phyloP scores from a whole-genome alignment of 805 yeast species.

The Cyberlindnera japonica region DNA sequence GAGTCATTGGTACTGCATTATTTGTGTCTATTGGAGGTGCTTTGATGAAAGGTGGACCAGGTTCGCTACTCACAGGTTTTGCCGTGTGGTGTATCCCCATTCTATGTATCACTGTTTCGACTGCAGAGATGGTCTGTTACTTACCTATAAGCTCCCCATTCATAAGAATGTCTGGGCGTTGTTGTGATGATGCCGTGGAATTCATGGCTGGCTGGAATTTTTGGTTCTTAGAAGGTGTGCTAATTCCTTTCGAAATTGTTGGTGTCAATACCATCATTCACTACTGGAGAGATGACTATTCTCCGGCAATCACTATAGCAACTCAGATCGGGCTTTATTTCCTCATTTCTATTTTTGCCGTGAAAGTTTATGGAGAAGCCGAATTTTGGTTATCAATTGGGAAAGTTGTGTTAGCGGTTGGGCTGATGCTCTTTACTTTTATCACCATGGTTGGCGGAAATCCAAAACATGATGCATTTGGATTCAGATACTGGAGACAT shows the following conservation, averaged over 20 bases:
- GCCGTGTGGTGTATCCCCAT: constrained; percentile 68
- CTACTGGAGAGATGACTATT: constrained; percentile 75
- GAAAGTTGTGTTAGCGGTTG: constrained; percentile 71
- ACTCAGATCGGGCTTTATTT: constrained; percentile 64
- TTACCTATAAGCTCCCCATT: constrained; percentile 77
- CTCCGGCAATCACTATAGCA: constrained; percentile 65
- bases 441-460: constrained; percentile 87
- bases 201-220: constrained; percentile 78
- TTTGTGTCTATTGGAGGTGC: constrained; percentile 71
- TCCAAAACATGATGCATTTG: constrained; percentile 61
- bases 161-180: constrained; percentile 67
- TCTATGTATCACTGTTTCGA: constrained; percentile 59
- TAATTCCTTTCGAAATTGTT: constrained; percentile 80
- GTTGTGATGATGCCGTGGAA: constrained; percentile 72
- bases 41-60: constrained; percentile 66
- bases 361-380: constrained; percentile 71
- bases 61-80: constrained; percentile 60
- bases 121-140: constrained; percentile 78
- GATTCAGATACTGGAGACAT: constrained; percentile 52
- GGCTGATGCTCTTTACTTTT: constrained; percentile 70
- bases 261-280: constrained; percentile 77
- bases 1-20: constrained; percentile 77
- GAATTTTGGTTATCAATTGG: constrained; percentile 78
- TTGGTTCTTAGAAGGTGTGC: constrained; percentile 69
- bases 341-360: constrained; percentile 67